Evolutionary conservation across 2,329 filamentous ascomycete species (phyloP).

Genomic region (Talaromyces sp.): DNA sequence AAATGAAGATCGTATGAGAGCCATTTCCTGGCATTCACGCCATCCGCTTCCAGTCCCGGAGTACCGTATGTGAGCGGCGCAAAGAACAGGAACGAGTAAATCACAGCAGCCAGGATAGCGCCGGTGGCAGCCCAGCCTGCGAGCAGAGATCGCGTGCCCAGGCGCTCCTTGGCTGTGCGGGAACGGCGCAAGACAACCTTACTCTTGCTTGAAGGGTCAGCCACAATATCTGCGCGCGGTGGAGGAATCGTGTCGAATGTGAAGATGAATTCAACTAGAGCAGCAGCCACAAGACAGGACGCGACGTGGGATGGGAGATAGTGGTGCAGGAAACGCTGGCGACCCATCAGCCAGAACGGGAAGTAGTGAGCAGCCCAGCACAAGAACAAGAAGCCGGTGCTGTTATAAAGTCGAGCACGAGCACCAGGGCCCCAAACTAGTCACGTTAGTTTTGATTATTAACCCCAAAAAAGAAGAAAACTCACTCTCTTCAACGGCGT

Average conservation of each 20-base stretch:
- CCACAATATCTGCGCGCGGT: slow-evolving; percentile 41
- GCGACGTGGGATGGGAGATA: slow-evolving; percentile 94
- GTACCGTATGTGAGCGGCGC: slow-evolving; percentile 92
- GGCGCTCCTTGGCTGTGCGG: slow-evolving; percentile 74
- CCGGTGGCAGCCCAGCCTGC: slow-evolving; percentile 73
- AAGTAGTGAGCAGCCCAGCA: slow-evolving; percentile 97
- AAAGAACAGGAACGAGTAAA: slow-evolving; percentile 88
- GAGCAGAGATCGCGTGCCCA: slow-evolving; percentile 71
- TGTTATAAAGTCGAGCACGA: slow-evolving; percentile 93
- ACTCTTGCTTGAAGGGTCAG: slow-evolving; percentile 35
- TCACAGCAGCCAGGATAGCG: slow-evolving; percentile 63
- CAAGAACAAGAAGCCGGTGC: slow-evolving; percentile 97
- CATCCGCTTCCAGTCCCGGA: slow-evolving; percentile 74
- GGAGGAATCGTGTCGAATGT: slow-evolving; percentile 70
- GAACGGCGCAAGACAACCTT: slow-evolving; percentile 51
- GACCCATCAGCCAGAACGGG: slow-evolving; percentile 97
- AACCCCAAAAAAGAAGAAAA: slow-evolving; percentile 26
- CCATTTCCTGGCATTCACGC: slow-evolving; percentile 86
- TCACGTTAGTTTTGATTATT: neutral
- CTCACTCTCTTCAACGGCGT: slow-evolving; percentile 90
- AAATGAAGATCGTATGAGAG: slow-evolving; percentile 97
- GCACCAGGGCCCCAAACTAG: slow-evolving; percentile 60
- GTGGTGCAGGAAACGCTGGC: slow-evolving; percentile 96
- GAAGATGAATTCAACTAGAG: slow-evolving; percentile 93
- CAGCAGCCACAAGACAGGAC: slow-evolving; percentile 82